Evolutionary conservation across 2,329 filamentous ascomycete genomes (phyloP), one percentile per base, ranked within the genome.

Genomic region (Rhynchosporium graminicola): DNA sequence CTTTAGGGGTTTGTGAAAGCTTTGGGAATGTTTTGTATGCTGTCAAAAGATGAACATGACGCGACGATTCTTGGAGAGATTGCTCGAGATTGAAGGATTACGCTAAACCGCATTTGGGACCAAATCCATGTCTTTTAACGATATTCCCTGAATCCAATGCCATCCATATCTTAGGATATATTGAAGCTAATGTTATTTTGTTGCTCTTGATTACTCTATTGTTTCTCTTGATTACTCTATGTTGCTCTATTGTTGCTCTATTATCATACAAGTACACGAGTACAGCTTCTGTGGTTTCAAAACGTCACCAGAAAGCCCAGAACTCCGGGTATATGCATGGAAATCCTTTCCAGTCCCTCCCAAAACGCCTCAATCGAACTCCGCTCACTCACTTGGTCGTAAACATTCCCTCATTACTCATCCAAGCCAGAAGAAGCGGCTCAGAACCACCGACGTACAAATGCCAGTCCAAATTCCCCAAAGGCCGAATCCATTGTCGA

Each of bases 51-150:
- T 20, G n/a, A 28, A 56, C 29, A 60, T 63, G 58, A 59, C 56
- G 59, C 64, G 64, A 66, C 52, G 59, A 59, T 61, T 57, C 45
- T 57, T 13, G 50, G 59, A 57, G 54, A 63, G 59, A 60, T 28
- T 50, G 33, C 20, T 28, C 20, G 52, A 42, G 28, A 33, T 50
- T 50, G 36, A 20, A 15, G 20, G 38, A 46, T 62, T 45, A 28
- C 7, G 54, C 40, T 26, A 33, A 1, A 45, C 31, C 29, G 4
- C 28, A 40, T 28, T 45, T 57, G 45, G 54, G 28, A 33, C 28
- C 4, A n/a, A 3, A n/a, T 45, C 8, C 15, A 7, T 12, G 4
- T 43, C 43, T n/a, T n/a, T 45, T n/a, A 6, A 7, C n/a, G 12
- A 15, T 6, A 4, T 15, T 20, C 20, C 2, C 43, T 46, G 43